A percentile compares a stretch with the other conserved stretches of the same genome.
phyloP scores from a whole-genome alignment of 441 rosid species.

The Geranium incanum region DNA sequence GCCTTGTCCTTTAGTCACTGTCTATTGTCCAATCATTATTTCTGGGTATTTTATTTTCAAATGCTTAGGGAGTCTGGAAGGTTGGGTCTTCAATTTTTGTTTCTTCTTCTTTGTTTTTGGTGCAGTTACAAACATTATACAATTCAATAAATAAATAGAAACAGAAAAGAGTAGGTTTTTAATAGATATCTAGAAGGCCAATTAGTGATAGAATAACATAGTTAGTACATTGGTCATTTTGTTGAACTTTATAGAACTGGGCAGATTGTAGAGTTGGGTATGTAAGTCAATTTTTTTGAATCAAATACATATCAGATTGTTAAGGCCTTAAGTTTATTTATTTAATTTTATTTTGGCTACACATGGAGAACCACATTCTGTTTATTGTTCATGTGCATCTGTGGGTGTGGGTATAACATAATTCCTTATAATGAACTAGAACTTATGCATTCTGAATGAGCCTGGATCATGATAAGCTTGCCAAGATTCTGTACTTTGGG shows the following conservation, averaged over 20 bases:
- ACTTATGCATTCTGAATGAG: neutral
- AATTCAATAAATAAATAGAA: neutral
- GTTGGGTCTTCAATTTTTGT: neutral
- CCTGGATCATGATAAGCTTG: neutral
- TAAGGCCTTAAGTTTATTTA: neutral
- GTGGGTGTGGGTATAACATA: neutral
- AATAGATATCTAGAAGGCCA: neutral
- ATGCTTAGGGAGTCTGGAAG: neutral
- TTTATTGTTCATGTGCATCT: neutral
- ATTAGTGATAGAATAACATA: too few relatives aligned
- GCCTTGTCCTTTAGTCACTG: neutral
- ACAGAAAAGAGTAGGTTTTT: neutral
- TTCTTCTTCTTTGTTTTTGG: neutral
- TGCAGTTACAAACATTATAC: neutral
- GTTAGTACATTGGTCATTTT: neutral
- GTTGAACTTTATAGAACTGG: neutral
- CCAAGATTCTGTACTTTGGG: slow-evolving; percentile 3
- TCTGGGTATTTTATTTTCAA: neutral
- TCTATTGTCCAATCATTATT: neutral
- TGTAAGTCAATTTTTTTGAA: neutral
- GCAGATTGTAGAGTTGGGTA: neutral
- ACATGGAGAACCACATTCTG: neutral
- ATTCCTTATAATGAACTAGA: neutral
- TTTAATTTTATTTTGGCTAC: neutral
- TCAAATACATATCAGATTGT: neutral